phyloP scores from a whole-genome alignment of 257 asterid genomes.

The Solanum lignicaule region DNA sequence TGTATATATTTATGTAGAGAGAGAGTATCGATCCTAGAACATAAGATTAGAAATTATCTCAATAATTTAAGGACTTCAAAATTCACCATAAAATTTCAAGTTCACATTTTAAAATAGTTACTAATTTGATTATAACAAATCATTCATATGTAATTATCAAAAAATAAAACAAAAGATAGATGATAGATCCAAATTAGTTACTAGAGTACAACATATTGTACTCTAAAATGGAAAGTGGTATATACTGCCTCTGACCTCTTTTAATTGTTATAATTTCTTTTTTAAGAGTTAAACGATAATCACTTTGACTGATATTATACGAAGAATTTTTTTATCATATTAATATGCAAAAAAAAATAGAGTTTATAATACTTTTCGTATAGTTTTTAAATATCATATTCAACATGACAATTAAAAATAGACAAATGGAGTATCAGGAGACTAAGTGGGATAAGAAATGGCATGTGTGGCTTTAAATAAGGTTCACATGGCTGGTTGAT shows the following conservation, averaged over 20 bases:
- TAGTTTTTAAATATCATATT: no score
- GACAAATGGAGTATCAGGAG: background rate
- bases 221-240: no score
- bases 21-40: background rate
- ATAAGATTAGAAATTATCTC: background rate
- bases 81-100: no score
- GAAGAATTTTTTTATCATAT: no score
- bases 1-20: no score
- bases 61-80: background rate
- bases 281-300: no score
- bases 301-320: no score
- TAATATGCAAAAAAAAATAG: fast-evolving
- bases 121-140: background rate
- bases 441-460: background rate
- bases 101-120: background rate
- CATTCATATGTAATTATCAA: background rate
- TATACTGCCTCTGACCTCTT: fast-evolving
- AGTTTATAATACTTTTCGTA: no score
- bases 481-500: slow-evolving; percentile 6
- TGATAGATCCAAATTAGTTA: background rate
- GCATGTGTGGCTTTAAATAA: background rate
- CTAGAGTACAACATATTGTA: background rate
- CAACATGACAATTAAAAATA: no score
- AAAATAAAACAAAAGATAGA: background rate
- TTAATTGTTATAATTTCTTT: no score